Conservation (phyloP, 2,329 filamentous ascomycete genomes). For the Botryotinia calthae region DNA sequence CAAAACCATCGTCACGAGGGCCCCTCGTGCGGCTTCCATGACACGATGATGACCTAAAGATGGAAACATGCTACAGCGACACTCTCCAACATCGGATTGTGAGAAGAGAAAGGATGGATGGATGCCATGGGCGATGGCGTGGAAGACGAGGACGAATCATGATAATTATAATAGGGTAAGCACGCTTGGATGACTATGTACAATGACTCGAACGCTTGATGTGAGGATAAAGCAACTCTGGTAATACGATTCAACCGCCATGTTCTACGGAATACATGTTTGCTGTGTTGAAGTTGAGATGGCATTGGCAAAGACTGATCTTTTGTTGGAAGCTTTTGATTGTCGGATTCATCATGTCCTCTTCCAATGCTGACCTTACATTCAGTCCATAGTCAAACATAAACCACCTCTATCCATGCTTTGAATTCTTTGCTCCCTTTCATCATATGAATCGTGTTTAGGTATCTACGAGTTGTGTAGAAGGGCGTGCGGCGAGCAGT, state of each 20-base stretch:
- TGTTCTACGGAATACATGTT: constrained; percentile 33
- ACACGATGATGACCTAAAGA: constrained; percentile 67
- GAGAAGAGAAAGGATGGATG: too few species aligned
- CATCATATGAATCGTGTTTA: not conserved
- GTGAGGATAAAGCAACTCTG: constrained; percentile 43
- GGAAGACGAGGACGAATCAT: not conserved
- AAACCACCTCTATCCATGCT: not conserved
- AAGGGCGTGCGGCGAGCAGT: not conserved
- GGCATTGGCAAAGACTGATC: constrained; percentile 40
- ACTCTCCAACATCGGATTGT: not conserved
- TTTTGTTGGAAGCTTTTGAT: not conserved
- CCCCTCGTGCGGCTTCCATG: constrained; percentile 58
- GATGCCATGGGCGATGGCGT: not conserved
- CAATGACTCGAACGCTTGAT: constrained; percentile 4
- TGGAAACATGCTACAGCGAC: constrained; percentile 49
- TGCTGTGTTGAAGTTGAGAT: constrained; percentile 52
- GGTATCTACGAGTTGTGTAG: not conserved
- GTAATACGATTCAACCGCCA: constrained; percentile 55
- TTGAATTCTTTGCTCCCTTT: not conserved
- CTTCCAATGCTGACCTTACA: constrained; percentile 9
- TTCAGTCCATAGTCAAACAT: constrained; percentile 2
- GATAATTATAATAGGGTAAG: not conserved
- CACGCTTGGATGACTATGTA: not conserved
- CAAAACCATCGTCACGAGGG: constrained; percentile 84
- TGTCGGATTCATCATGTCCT: not conserved